Evolutionary conservation across 495 filamentous ascomycete genomes (phyloP), one percentile per base, ranked within the genome.

Genomic region (Penicillium alfredii): DNA sequence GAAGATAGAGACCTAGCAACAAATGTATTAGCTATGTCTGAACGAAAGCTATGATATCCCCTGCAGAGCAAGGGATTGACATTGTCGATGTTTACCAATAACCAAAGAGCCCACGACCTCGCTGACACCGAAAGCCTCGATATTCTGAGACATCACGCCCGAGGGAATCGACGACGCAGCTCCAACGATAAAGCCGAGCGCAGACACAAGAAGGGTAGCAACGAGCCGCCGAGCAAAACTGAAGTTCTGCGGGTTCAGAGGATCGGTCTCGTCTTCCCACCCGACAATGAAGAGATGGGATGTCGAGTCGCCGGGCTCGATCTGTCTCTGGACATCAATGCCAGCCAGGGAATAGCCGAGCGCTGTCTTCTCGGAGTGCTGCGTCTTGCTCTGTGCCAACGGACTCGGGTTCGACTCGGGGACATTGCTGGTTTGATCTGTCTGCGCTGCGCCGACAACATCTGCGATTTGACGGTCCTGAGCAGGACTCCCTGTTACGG

Each of bases 181-280:
- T 1, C 65, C 64, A 3, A 77, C 71, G 1, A 73, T 53, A 40
- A 66, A 72, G 0, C 55, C 73, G 33, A 80, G 69, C 1, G 58
- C 32, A 1, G 73, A 73, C 11, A 82, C 73, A 8, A 72, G 54
- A 0, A 76, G 2, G 1, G 71, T 73, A 8, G 74, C 62, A 5
- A 52, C 39, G 7, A 69, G 40, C 3, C 68, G 56, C 1, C 49
- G 60, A 1, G 44, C 19, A 12, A 62, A 49, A 15, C 54, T 59
- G 63, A 67, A 81, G 45, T 81, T 80, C 18, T 68, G 71, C 14
- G 77, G 78, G 40, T 77, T 71, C 19, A 72, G 51, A 0, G 66
- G 59, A 43, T 81, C 77, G 33, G 74, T 53, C 4, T 67, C 64
- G 10, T 61, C 55, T 26, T 77, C 69, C 59, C 70, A 82, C 11